Percentiles rank a stretch among this genome's conserved stretches.
Conservation (phyloP, 768 basidiomycete genomes). For the Galerina marginata region DNA sequence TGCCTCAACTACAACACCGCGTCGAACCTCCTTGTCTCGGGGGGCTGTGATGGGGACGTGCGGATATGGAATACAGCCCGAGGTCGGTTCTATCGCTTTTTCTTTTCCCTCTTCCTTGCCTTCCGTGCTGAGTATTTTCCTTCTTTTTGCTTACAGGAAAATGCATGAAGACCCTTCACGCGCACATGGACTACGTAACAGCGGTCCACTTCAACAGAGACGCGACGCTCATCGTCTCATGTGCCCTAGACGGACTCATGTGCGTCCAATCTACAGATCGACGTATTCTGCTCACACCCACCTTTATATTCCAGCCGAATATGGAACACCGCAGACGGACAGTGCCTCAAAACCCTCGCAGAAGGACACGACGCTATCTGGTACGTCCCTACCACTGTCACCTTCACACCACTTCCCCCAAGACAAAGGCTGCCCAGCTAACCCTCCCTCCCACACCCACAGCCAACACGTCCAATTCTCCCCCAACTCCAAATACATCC, state of each 20-base stretch:
- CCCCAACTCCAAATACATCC: conserved; percentile 93
- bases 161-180: conserved; percentile 85
- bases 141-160: conserved; percentile 55
- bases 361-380: conserved; percentile 88
- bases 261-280: conserved; percentile 43
- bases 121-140: background rate
- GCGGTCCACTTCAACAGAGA: conserved; percentile 95
- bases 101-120: background rate
- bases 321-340: conserved; percentile 92
- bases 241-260: conserved; percentile 94
- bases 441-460: too few relatives aligned
- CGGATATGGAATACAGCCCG: conserved; percentile 89
- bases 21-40: conserved; percentile 89
- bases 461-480: conserved; percentile 95
- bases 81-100: conserved; percentile 50
- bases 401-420: too few relatives aligned
- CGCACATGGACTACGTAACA: conserved; percentile 94
- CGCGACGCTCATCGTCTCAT: conserved; percentile 89
- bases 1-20: conserved; percentile 91
- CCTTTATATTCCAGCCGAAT: too few relatives aligned
- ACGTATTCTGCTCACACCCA: too few relatives aligned
- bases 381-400: conserved; percentile 40
- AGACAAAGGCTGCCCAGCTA: too few relatives aligned
- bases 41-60: conserved; percentile 91
- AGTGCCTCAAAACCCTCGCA: conserved; percentile 94